Conservation (phyloP, 2,329 filamentous ascomycete species). For the Fusarium sp. region DNA sequence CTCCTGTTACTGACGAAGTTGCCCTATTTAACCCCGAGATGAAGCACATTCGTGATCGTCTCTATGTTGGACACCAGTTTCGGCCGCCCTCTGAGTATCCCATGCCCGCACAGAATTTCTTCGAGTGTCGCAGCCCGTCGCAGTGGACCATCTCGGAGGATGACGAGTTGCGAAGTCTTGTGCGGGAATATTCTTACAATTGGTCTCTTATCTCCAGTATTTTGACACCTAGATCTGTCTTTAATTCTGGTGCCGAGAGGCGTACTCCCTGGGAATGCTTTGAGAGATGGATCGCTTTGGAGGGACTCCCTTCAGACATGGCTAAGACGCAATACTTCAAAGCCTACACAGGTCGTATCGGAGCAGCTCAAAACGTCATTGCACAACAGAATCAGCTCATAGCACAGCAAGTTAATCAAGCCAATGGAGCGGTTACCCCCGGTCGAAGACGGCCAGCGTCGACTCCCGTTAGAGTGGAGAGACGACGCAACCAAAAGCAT, state of each 20-base stretch:
- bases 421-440: slow-evolving; percentile 52
- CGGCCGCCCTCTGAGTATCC: slow-evolving; percentile 89
- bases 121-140: slow-evolving; percentile 86
- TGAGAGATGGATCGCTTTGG: slow-evolving; percentile 93
- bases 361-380: slow-evolving; percentile 69
- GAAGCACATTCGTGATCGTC: slow-evolving; percentile 87
- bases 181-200: slow-evolving; percentile 95
- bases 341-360: slow-evolving; percentile 71
- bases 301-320: slow-evolving; percentile 93
- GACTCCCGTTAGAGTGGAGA: slow-evolving; percentile 85
- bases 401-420: slow-evolving; percentile 63
- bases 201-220: slow-evolving; percentile 94
- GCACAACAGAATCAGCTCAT: slow-evolving; percentile 66
- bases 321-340: slow-evolving; percentile 96
- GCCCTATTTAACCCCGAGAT: slow-evolving; percentile 92
- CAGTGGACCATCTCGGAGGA: slow-evolving; percentile 94
- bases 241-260: slow-evolving; percentile 87
- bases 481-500: slow-evolving; percentile 87
- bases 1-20: slow-evolving; percentile 79
- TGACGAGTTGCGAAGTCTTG: slow-evolving; percentile 85
- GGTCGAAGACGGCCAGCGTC: slow-evolving; percentile 75
- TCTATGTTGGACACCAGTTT: slow-evolving; percentile 93
- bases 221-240: slow-evolving; percentile 78
- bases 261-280: slow-evolving; percentile 99
- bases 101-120: slow-evolving; percentile 93